These are phyloP conservation scores for Groenewaldozyma salmanticensis DNA, from an alignment of 805 yeast genomes.

Conservation along the genomic window DNA sequence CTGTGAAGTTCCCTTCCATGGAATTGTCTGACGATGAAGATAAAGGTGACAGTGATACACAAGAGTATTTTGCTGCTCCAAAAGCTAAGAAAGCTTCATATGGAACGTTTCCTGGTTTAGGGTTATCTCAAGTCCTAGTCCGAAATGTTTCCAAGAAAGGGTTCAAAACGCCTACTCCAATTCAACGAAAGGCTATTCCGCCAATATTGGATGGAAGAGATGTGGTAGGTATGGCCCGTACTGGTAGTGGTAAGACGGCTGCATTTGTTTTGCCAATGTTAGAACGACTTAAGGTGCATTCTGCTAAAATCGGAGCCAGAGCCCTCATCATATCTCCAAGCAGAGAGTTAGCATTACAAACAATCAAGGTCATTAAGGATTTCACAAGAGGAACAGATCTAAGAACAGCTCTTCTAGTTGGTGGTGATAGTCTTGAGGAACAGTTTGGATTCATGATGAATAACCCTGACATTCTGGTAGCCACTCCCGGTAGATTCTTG, in stretches of 20 bases:
- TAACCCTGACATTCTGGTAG: constrained; percentile 90
- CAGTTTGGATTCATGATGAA: constrained; percentile 88
- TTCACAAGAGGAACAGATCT: constrained; percentile 77
- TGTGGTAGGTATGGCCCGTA: constrained; percentile 98
- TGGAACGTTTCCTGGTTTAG: constrained; percentile 86
- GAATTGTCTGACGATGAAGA: constrained; percentile 31
- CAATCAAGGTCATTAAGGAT: constrained; percentile 79
- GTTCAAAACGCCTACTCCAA: constrained; percentile 92
- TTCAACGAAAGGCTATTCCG: constrained; percentile 93
- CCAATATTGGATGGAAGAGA: constrained; percentile 78
- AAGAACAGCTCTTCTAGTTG: constrained; percentile 72
- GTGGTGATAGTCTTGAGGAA: constrained; percentile 98
- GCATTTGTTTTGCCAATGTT: constrained; percentile 88
- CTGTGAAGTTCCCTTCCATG: constrained; percentile 8
- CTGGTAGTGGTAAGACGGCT: constrained; percentile 98
- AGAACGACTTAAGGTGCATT: constrained; percentile 73
- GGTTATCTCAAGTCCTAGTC: constrained; percentile 63
- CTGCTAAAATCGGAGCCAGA: constrained; percentile 80
- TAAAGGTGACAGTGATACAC: constrained; percentile 18
- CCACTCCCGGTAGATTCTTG: constrained; percentile 95
- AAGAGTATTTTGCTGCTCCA: constrained; percentile 15
- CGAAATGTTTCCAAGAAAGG: constrained; percentile 75
- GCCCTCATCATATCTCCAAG: constrained; percentile 89
- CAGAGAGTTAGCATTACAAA: constrained; percentile 92
- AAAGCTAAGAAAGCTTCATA: constrained; percentile 23